Evolutionary conservation across 768 basidiomycete genomes (phyloP), one percentile per base, ranked within the genome.

Genomic region (Podaxis pistillaris): DNA sequence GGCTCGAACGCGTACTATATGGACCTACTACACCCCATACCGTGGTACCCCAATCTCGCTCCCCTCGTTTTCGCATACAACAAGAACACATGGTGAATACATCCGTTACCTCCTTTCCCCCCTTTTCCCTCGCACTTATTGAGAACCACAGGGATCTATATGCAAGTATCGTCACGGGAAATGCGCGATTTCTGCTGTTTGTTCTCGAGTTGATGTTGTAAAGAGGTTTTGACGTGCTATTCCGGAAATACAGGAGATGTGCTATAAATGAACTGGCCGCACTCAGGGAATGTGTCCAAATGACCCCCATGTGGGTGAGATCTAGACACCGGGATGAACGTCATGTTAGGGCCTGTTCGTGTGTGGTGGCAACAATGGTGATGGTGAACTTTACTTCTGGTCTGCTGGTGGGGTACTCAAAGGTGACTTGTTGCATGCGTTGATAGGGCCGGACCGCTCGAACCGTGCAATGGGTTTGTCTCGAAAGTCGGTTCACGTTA

Each of bases 131-230:
- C 36, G 6, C 54, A 12, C 19, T 40, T 4, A 41, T 19, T 17
- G 19, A 46, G 19, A 19, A 17, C 7, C 17, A 33, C 28, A 53
- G 26, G 52, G 52, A 36, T 30, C 19, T 52, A 37, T 19, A 37
- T 38, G 1, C n/a, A 55, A 13, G 12, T 19, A 22, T 55, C 24
- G 33, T 37, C 54, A 55, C 33, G 54, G 36, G 36, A 9, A 38
- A 9, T 60, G 58, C 47, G 58, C 33, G 36, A 52, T 51, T 60
- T 60, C 30, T 51, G 58, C 58, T 60, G 49, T 51, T 60, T 60
- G 49, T 51, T 40, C 33, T 24, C 4, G 26, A 28, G 15, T 22
- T 40, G 17, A 56, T 56, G 54, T 40, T 56, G 9, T 56, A 26
- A 40, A 38, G 26, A 22, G 22, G 24, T 19, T 28, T 50, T 55